A percentile compares a stretch with the other conserved stretches of the same genome.
These are phyloP conservation scores for Gnaphalium uliginosum DNA, from an alignment of 129 eudicot species.

Conservation along the genomic window DNA sequence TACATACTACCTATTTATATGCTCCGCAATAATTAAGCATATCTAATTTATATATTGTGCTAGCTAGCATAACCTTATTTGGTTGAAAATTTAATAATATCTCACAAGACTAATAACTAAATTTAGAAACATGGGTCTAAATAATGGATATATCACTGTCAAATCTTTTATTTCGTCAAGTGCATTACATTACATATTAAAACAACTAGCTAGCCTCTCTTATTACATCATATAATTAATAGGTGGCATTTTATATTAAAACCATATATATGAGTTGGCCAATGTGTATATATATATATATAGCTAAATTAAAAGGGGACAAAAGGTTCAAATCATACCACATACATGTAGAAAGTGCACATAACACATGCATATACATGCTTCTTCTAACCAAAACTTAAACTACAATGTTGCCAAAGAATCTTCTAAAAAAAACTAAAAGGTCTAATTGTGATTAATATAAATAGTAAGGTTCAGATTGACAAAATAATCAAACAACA, in stretches of 20 bases:
- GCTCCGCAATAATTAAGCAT: neutral
- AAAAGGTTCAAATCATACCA: conserved; percentile 4
- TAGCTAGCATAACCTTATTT: neutral
- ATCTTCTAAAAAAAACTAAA: conserved; percentile 28
- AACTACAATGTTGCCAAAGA: conserved; percentile 25
- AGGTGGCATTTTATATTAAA: too few species aligned
- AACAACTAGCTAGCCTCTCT: neutral
- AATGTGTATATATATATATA: neutral
- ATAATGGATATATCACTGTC: neutral
- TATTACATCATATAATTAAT: neutral
- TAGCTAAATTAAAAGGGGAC: neutral
- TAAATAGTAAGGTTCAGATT: conserved; percentile 28
- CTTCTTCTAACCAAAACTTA: conserved; percentile 30
- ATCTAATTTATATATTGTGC: too few species aligned
- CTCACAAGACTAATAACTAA: neutral
- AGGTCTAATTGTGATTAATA: conserved; percentile 34
- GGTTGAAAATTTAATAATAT: neutral
- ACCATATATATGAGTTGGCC: neutral
- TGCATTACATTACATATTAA: too few species aligned
- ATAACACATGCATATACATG: conserved; percentile 47
- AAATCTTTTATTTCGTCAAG: neutral
- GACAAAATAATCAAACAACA: conserved; percentile 15
- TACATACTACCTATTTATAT: too few species aligned
- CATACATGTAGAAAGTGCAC: conserved; percentile 36
- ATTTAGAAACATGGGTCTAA: neutral